These are phyloP conservation scores for Circinella umbellata DNA, from an alignment of 371 early-diverging fungal genomes.

Conservation along the genomic window DNA sequence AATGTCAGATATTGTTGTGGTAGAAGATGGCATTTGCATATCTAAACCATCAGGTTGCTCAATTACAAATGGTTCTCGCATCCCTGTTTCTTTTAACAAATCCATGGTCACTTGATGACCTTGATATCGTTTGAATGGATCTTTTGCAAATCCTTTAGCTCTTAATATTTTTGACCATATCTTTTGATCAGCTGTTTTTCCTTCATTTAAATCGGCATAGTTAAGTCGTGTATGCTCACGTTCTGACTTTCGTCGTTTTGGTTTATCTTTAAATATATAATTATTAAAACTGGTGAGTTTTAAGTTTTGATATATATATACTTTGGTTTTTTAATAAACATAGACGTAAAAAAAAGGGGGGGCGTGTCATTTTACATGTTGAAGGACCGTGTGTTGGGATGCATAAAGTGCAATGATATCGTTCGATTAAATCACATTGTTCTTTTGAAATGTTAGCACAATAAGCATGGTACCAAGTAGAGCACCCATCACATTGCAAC, in stretches of 20 bases:
- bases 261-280: slow-evolving; percentile 24
- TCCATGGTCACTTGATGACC: slow-evolving; percentile 62
- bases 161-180: slow-evolving; percentile 68
- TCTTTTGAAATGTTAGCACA: slow-evolving; percentile 63
- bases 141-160: slow-evolving; percentile 57
- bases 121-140: slow-evolving; percentile 59
- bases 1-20: slow-evolving; percentile 70
- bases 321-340: too few relatives aligned
- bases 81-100: slow-evolving; percentile 58
- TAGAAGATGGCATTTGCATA: slow-evolving; percentile 78
- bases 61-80: slow-evolving; percentile 69
- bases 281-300: too few relatives aligned
- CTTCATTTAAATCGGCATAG: slow-evolving; percentile 76
- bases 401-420: slow-evolving; percentile 72
- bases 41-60: slow-evolving; percentile 66
- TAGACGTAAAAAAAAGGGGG: too few relatives aligned
- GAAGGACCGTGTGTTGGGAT: slow-evolving; percentile 60
- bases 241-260: slow-evolving; percentile 60
- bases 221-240: slow-evolving; percentile 63
- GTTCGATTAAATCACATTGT: slow-evolving; percentile 65
- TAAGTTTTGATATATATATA: neutral
- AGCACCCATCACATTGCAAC: slow-evolving; percentile 75
- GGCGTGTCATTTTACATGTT: slow-evolving; percentile 44
- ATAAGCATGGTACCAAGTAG: slow-evolving; percentile 69
- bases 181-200: slow-evolving; percentile 65